These are phyloP conservation scores for Penicillium sp. DNA, from an alignment of 2,329 filamentous ascomycete species.

Conservation along the genomic window DNA sequence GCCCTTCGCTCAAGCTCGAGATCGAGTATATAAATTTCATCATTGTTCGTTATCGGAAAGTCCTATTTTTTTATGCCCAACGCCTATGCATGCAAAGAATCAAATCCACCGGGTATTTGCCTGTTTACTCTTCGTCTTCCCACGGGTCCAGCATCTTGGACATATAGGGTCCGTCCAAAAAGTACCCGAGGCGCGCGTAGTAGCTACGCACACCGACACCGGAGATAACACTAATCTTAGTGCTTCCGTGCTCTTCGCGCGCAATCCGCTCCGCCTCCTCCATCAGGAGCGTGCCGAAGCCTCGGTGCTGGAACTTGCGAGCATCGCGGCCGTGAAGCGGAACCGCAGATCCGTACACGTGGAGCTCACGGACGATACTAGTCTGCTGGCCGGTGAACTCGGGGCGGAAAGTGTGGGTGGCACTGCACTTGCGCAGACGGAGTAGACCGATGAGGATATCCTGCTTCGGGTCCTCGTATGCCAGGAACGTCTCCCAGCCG, in stretches of 20 bases:
- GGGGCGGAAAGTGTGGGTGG: slow-evolving; percentile 86
- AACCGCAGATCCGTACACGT: slow-evolving; percentile 97
- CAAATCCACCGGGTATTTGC: not conserved
- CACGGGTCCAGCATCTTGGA: slow-evolving; percentile 49
- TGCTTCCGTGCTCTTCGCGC: slow-evolving; percentile 86
- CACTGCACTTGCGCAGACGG: slow-evolving; percentile 83
- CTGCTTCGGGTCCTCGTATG: slow-evolving; percentile 97
- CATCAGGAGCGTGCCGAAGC: slow-evolving; percentile 94
- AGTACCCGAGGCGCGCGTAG: slow-evolving; percentile 89
- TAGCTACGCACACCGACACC: slow-evolving; percentile 95
- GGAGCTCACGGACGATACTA: slow-evolving; percentile 87
- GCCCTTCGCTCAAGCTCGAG: slow-evolving; percentile 4
- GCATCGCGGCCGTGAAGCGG: slow-evolving; percentile 93
- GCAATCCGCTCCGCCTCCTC: slow-evolving; percentile 96
- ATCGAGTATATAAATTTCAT: slow-evolving; percentile 25
- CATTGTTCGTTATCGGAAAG: slow-evolving; percentile 23
- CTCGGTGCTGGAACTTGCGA: slow-evolving; percentile 96
- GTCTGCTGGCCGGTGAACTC: slow-evolving; percentile 85
- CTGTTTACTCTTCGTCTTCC: slow-evolving; percentile 35
- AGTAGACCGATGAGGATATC: slow-evolving; percentile 93
- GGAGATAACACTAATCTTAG: slow-evolving; percentile 96
- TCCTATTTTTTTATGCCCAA: slow-evolving; percentile 21
- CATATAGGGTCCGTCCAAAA: slow-evolving; percentile 85
- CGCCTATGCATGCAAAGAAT: slow-evolving; percentile 22
- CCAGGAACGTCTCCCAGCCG: slow-evolving; percentile 97